A percentile compares a stretch with the other conserved stretches of the same genome.
Evolutionary conservation across 257 asterid genomes (phyloP).

Genomic region (Echium plantagineum): DNA sequence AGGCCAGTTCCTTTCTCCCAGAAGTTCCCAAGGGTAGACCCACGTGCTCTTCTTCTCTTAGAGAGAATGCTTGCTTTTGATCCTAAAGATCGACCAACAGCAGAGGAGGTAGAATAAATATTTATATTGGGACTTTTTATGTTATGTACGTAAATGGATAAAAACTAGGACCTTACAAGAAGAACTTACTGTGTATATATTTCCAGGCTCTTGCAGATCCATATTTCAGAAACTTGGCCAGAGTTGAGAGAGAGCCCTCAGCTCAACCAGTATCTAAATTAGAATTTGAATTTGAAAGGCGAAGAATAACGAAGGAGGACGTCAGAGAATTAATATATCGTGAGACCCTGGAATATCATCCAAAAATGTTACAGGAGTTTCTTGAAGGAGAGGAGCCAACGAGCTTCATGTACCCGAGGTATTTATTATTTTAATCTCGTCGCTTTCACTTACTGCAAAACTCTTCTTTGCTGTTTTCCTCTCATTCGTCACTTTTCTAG

Average conservation of each 20-base stretch:
- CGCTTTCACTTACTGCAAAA: background rate
- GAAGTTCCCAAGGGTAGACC: slow-evolving; percentile 84
- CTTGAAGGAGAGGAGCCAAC: slow-evolving; percentile 90
- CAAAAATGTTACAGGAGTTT: slow-evolving; percentile 83
- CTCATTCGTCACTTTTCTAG: background rate
- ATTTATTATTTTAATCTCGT: slow-evolving; percentile 2
- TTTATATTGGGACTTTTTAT: background rate
- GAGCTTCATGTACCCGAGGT: slow-evolving; percentile 97
- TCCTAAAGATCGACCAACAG: slow-evolving; percentile 87
- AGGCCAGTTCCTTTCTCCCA: slow-evolving; percentile 64
- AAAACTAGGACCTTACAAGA: slow-evolving; percentile 15
- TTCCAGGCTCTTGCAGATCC: slow-evolving; percentile 98
- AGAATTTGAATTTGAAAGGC: slow-evolving; percentile 97
- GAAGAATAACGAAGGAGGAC: slow-evolving; percentile 89
- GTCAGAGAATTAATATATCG: slow-evolving; percentile 82
- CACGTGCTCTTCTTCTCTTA: slow-evolving; percentile 72
- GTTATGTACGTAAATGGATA: background rate
- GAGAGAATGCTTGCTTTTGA: slow-evolving; percentile 96
- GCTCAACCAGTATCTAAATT: slow-evolving; percentile 90
- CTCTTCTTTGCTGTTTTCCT: background rate
- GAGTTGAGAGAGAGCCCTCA: slow-evolving; percentile 95
- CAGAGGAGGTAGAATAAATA: slow-evolving; percentile 58
- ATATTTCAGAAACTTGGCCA: slow-evolving; percentile 87
- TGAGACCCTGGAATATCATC: slow-evolving; percentile 95
- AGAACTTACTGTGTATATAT: slow-evolving; percentile 16